Percentiles rank a stretch among this genome's conserved stretches.
Evolutionary conservation across 1,284 basidiomycete genomes (phyloP).

Genomic region (Cryptococcus sp.): DNA sequence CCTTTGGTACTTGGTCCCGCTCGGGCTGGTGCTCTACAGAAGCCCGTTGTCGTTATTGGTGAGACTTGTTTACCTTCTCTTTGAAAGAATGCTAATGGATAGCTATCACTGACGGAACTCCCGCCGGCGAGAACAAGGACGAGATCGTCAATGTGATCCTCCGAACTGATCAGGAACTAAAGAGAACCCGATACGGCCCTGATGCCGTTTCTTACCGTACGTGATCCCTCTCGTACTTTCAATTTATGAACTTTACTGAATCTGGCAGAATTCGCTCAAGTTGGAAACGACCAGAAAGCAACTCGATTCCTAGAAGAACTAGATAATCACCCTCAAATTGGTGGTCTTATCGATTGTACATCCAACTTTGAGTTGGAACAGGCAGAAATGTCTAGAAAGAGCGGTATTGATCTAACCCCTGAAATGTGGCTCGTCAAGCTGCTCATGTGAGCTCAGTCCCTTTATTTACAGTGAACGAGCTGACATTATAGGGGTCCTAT

Average conservation of each 20-base stretch:
- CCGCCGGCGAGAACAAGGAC: slow-evolving; percentile 47
- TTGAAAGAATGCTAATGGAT: not conserved
- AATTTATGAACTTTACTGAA: too few relatives aligned
- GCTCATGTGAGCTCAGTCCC: slow-evolving; percentile 5
- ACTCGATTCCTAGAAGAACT: slow-evolving; percentile 49
- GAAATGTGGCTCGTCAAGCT: slow-evolving; percentile 46
- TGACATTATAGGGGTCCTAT: slow-evolving; percentile 34
- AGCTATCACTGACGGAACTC: slow-evolving; percentile 48
- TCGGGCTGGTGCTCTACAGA: slow-evolving; percentile 41
- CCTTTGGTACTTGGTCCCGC: slow-evolving; percentile 50
- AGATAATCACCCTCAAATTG: slow-evolving; percentile 49
- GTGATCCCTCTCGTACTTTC: slow-evolving; percentile 2
- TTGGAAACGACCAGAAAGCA: slow-evolving; percentile 50
- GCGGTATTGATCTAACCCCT: slow-evolving; percentile 34
- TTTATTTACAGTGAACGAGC: not conserved
- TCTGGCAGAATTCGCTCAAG: slow-evolving; percentile 47
- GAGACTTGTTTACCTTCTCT: slow-evolving; percentile 6
- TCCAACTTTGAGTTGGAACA: slow-evolving; percentile 48
- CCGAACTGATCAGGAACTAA: slow-evolving; percentile 42
- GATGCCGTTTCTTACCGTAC: slow-evolving; percentile 50
- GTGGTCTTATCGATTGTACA: slow-evolving; percentile 47
- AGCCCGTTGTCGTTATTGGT: slow-evolving; percentile 50
- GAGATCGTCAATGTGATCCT: slow-evolving; percentile 47
- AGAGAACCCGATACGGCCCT: slow-evolving; percentile 45
- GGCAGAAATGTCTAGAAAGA: slow-evolving; percentile 47